Conservation (phyloP, 1,284 basidiomycete species). For the Trichosporon sp. region DNA sequence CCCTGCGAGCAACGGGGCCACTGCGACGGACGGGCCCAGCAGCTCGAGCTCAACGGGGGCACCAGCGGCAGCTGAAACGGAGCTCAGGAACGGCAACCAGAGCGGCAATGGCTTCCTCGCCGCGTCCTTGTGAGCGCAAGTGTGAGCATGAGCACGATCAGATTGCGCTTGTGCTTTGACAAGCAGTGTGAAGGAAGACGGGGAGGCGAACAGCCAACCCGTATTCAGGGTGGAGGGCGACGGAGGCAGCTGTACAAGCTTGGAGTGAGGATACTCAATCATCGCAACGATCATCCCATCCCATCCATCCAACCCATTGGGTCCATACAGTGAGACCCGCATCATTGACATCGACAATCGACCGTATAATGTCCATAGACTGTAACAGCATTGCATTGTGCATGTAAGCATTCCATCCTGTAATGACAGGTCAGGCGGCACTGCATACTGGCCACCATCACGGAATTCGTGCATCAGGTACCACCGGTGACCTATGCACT, state of each 20-base stretch:
- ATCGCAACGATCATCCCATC: background rate
- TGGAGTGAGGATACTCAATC: background rate
- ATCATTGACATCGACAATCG: background rate
- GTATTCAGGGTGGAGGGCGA: background rate
- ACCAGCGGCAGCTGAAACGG: background rate
- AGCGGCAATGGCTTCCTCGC: background rate
- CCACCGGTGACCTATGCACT: no score
- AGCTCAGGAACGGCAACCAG: background rate
- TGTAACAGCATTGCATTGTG: conserved; percentile 5
- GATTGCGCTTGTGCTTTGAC: background rate
- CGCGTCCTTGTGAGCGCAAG: background rate
- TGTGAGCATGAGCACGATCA: background rate
- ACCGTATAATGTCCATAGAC: background rate
- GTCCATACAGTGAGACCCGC: background rate
- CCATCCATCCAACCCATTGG: no score
- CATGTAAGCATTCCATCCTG: background rate
- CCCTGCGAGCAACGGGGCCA: background rate
- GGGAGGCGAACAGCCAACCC: background rate
- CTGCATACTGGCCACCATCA: no score
- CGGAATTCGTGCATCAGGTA: background rate
- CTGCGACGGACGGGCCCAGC: background rate
- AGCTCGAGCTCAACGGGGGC: background rate
- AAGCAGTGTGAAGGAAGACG: background rate
- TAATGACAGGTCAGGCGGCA: background rate
- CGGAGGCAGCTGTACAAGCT: background rate